These are phyloP conservation scores for Alternaria metachromatica DNA, from an alignment of 2,329 filamentous ascomycete species.

Conservation along the genomic window DNA sequence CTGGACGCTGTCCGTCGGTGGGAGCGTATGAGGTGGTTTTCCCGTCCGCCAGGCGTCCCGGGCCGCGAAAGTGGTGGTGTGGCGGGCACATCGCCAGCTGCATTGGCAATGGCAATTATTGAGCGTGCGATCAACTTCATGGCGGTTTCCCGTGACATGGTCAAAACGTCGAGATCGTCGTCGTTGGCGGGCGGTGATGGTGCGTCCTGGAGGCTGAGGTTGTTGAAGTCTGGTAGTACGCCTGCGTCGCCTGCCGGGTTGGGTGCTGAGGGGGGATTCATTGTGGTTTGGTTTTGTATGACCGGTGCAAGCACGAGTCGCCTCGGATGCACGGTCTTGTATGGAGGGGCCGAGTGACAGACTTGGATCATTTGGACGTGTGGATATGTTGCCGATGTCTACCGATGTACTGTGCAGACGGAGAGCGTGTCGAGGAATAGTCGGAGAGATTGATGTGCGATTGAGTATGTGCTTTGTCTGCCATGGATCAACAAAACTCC, in stretches of 20 bases:
- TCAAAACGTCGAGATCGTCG: constrained; percentile 71
- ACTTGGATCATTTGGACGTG: constrained; percentile 43
- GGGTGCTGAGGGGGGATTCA: constrained; percentile 47
- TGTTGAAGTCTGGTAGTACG: constrained; percentile 46
- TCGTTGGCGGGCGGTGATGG: constrained; percentile 49
- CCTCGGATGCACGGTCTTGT: constrained; percentile 39
- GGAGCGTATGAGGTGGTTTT: constrained; percentile 31
- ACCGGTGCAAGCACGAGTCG: constrained; percentile 34
- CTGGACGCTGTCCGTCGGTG: constrained; percentile 48
- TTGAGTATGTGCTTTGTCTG: neutral
- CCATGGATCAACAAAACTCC: neutral
- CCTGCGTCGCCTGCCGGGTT: constrained; percentile 51
- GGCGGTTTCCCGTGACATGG: constrained; percentile 74
- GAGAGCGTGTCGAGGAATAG: constrained; percentile 9
- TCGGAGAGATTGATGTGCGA: constrained; percentile 1
- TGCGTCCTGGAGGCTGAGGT: constrained; percentile 42
- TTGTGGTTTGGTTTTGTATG: constrained; percentile 24
- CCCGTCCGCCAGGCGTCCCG: constrained; percentile 59
- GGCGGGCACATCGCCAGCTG: constrained; percentile 79
- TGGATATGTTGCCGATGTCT: constrained; percentile 31
- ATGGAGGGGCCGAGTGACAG: constrained; percentile 38
- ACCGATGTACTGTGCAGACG: constrained; percentile 19
- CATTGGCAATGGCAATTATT: constrained; percentile 66
- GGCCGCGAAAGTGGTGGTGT: constrained; percentile 74
- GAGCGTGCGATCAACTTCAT: constrained; percentile 76